These are phyloP conservation scores for Dillenia suffruticosa DNA, from an alignment of 164 flowering plant genomes.

Conservation along the genomic window DNA sequence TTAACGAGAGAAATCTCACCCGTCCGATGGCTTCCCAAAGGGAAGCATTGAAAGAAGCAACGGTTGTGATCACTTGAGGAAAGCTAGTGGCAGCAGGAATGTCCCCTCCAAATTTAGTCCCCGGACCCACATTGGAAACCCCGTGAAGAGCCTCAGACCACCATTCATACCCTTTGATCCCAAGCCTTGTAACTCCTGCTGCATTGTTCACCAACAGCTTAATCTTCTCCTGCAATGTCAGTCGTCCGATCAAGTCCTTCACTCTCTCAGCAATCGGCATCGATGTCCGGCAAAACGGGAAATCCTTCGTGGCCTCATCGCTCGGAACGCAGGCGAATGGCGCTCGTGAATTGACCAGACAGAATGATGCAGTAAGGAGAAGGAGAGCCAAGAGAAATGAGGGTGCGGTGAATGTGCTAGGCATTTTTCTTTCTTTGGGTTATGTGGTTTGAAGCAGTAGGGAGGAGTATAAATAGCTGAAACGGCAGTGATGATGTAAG, in stretches of 20 bases:
- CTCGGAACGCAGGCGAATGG: constrained; percentile 68
- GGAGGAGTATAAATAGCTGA: constrained; percentile 8
- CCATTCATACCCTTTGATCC: constrained; percentile 84
- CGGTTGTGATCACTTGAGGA: constrained; percentile 90
- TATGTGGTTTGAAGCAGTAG: neutral
- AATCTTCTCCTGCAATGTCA: constrained; percentile 76
- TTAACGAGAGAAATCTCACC: constrained; percentile 27
- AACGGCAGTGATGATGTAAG: constrained; percentile 7
- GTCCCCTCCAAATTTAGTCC: constrained; percentile 55
- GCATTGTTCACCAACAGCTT: constrained; percentile 67
- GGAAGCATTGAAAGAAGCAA: constrained; percentile 77
- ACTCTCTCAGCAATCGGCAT: constrained; percentile 41
- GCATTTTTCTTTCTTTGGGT: neutral
- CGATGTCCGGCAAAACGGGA: constrained; percentile 48
- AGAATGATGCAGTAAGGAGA: constrained; percentile 3
- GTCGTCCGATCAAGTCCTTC: constrained; percentile 55
- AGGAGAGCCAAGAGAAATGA: constrained; percentile 8
- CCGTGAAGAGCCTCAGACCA: constrained; percentile 99
- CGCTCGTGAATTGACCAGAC: constrained; percentile 17
- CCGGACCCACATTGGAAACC: constrained; percentile 82
- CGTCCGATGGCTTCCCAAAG: constrained; percentile 83
- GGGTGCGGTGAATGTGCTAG: neutral
- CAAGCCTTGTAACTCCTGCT: constrained; percentile 67
- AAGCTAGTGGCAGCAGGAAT: constrained; percentile 85
- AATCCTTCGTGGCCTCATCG: constrained; percentile 19